Percentiles rank a stretch among this genome's conserved stretches.
These are phyloP conservation scores for Auriscalpium microsporum DNA, from an alignment of 768 basidiomycete genomes.

Conservation along the genomic window DNA sequence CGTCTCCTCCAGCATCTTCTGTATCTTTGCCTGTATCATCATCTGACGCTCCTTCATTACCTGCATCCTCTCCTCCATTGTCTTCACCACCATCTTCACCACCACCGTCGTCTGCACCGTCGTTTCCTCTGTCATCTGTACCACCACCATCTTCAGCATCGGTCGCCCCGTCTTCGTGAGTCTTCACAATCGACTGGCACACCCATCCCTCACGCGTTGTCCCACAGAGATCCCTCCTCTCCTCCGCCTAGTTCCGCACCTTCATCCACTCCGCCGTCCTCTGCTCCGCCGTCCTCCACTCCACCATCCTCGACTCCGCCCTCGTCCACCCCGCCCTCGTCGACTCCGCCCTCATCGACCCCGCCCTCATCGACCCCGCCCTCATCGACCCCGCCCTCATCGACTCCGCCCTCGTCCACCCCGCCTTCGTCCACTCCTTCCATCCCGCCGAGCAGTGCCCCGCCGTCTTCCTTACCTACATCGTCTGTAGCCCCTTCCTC, in stretches of 20 bases:
- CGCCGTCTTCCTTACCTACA: constrained; percentile 16
- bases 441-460: constrained; percentile 4
- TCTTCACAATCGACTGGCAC: background rate
- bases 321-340: background rate
- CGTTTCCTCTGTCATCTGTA: background rate
- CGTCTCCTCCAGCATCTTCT: background rate
- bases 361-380: background rate
- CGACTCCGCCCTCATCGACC: constrained; percentile 7
- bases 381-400: background rate
- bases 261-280: background rate
- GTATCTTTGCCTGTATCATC: background rate
- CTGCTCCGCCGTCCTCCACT: constrained; percentile 3
- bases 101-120: background rate
- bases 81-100: background rate
- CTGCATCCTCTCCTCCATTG: background rate
- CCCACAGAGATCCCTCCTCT: constrained; percentile 11
- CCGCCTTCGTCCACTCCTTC: constrained; percentile 13
- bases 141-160: background rate
- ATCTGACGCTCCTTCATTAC: background rate
- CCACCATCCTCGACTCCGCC: constrained; percentile 4
- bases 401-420: constrained; percentile 13
- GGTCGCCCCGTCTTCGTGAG: background rate
- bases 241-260: background rate
- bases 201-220: background rate
- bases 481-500: constrained; percentile 17